Conservation (phyloP, 2,329 filamentous ascomycete species). For the Drechslerella dactyloides region DNA sequence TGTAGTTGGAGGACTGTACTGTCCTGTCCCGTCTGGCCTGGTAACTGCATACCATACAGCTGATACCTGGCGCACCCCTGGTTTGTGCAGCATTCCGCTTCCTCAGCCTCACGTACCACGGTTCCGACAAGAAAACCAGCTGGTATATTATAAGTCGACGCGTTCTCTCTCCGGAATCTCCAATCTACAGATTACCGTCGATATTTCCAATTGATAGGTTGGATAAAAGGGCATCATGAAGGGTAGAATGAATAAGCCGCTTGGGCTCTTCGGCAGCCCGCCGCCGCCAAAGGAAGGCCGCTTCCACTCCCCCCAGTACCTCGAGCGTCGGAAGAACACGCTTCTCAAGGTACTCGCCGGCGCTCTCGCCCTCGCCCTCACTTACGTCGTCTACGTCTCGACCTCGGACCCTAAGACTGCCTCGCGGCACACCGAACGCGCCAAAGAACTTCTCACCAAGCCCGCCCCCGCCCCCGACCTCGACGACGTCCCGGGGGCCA, state of each 20-base stretch:
- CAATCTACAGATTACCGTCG: too few relatives aligned
- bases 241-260: constrained; percentile 46
- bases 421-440: constrained; percentile 40
- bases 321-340: constrained; percentile 42
- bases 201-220: too few relatives aligned
- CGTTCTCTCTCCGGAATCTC: too few relatives aligned
- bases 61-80: too few relatives aligned
- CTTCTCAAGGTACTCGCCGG: constrained; percentile 38
- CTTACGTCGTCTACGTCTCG: constrained; percentile 37
- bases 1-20: neutral
- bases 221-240: constrained; percentile 31
- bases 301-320: constrained; percentile 45
- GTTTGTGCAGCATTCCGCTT: too few relatives aligned
- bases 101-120: too few relatives aligned
- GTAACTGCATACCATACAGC: too few relatives aligned
- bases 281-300: constrained; percentile 46
- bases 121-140: too few relatives aligned
- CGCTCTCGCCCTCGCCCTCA: constrained; percentile 29
- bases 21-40: neutral
- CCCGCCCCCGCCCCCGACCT: neutral
- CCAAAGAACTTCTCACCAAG: constrained; percentile 36
- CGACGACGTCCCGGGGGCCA: neutral
- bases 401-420: constrained; percentile 38
- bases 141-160: too few relatives aligned
- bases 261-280: constrained; percentile 42